Percentiles rank a stretch among this genome's conserved stretches.
Evolutionary conservation across 176 grass and related monocot genomes (phyloP).

Genomic region (Areca catechu): DNA sequence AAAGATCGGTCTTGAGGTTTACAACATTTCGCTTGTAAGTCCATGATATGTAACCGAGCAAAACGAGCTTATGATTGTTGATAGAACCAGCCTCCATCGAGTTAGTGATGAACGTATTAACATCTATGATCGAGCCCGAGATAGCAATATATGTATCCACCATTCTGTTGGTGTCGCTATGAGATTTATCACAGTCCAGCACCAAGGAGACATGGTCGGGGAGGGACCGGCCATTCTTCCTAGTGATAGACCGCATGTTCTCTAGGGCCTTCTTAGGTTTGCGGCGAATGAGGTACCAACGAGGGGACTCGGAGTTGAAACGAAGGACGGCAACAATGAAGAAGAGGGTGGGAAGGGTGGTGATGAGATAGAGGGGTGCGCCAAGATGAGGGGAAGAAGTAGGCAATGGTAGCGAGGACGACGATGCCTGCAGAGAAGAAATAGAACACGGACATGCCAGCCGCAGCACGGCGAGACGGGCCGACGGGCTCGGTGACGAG

Average conservation of each 20-base stretch:
- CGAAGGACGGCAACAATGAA: constrained; percentile 44
- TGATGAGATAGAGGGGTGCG: constrained; percentile 61
- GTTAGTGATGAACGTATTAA: constrained; percentile 45
- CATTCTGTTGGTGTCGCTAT: constrained; percentile 29
- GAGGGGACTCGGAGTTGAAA: constrained; percentile 65
- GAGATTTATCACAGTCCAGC: constrained; percentile 22
- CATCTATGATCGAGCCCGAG: constrained; percentile 56
- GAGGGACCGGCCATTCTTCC: constrained; percentile 32
- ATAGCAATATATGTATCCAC: background rate
- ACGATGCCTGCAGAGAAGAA: constrained; percentile 89
- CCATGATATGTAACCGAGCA: constrained; percentile 66
- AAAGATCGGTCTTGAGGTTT: constrained; percentile 84
- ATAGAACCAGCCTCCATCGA: constrained; percentile 38
- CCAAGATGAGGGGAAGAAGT: constrained; percentile 50
- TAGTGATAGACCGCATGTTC: constrained; percentile 39
- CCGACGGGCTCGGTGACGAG: constrained; percentile 85
- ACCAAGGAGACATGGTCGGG: constrained; percentile 25
- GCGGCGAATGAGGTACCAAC: constrained; percentile 79
- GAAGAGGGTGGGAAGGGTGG: constrained; percentile 50
- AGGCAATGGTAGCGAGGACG: constrained; percentile 44
- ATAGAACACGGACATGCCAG: constrained; percentile 72
- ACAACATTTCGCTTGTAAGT: constrained; percentile 84
- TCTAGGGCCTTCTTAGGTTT: constrained; percentile 34
- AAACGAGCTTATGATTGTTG: constrained; percentile 48
- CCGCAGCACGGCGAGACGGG: constrained; percentile 34